Base-by-base conservation (phyloP, 331 rosid species). In the Malus hybrid region DNA sequence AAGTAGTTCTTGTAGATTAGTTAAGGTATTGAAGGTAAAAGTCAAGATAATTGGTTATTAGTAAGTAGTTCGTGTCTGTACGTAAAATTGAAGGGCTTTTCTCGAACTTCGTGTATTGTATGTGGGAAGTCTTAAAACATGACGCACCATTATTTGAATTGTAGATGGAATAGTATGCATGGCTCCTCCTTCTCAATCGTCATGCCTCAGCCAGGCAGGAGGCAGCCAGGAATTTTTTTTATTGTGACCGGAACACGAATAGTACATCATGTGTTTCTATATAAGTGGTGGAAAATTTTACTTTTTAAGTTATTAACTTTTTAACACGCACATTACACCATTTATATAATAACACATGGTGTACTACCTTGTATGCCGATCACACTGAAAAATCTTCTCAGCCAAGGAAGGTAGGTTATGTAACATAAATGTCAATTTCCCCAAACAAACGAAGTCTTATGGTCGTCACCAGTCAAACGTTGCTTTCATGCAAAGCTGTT, bases 291-390 rank as follows among this genome's bases (percentile, higher is more conserved):
- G 0, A 34, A 34, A 34, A 7, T 34, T 34, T 34, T 34, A 34
- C 42, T 34, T 7, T 34, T 34, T 34, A 34, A 34, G 42, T 34
- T 34, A 34, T 34, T 34, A 34, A 34, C 39, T 34, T 34, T 34
- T 34, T 34, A 34, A 34, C 10, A 34, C 10, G 0, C 3, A 34
- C 2, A 34, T 34, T 0, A 0, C 10, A 34, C 0, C 0, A 34
- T 7, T 34, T 34, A 34, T 34, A 34, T 34, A 34, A 0, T 34
- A 0, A 34, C 1, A 34, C 0, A 0, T 34, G 3, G 0, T 34
- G 3, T 34, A 34, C 3, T 0, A 34, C 10, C 42, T 7, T 0
- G 0, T 34, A 2, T 7, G 3, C 3, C 42, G 42, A 0, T 34
- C 3, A 0, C 0, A 34, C 0, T 7, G 10, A 34, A 34, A 34